phyloP scores from a whole-genome alignment of 2,329 filamentous ascomycete species.

The Blastomyces gilchristii region DNA sequence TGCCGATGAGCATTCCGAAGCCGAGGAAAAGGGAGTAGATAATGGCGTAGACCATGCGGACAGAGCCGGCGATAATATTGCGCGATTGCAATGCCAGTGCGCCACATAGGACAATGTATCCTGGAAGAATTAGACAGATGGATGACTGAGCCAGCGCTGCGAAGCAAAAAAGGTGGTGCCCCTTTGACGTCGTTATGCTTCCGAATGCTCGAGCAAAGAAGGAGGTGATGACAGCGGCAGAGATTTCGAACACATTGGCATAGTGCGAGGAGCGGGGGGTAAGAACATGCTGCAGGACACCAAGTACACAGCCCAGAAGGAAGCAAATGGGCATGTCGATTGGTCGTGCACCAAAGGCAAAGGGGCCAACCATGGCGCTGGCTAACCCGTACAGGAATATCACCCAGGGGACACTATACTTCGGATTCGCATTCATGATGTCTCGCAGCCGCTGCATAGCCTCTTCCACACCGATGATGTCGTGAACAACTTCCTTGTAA shows the following conservation, averaged over 20 bases:
- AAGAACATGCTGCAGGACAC: constrained; percentile 62
- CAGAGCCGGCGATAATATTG: constrained; percentile 59
- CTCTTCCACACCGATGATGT: constrained; percentile 37
- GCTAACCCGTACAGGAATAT: constrained; percentile 66
- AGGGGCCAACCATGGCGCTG: constrained; percentile 65
- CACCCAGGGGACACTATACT: constrained; percentile 43
- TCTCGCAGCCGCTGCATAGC: constrained; percentile 35
- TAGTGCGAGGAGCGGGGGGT: constrained; percentile 62
- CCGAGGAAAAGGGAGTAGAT: constrained; percentile 64
- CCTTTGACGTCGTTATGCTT: constrained; percentile 49
- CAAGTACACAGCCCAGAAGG: constrained; percentile 62
- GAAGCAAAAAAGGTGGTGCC: constrained; percentile 53
- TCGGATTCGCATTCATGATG: constrained; percentile 49
- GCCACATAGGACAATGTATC: constrained; percentile 52
- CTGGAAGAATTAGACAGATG: constrained; percentile 63
- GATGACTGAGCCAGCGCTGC: constrained; percentile 62
- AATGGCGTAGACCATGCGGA: constrained; percentile 64
- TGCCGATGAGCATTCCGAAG: constrained; percentile 60
- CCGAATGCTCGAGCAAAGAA: constrained; percentile 61
- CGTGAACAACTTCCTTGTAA: constrained; percentile 41
- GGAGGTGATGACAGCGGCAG: constrained; percentile 54
- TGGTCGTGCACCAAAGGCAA: constrained; percentile 65
- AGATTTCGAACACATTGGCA: constrained; percentile 55
- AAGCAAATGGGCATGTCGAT: constrained; percentile 73
- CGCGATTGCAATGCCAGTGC: constrained; percentile 59